Evolutionary conservation across 306 rosid genomes (phyloP), one percentile per base, ranked within the genome.

Genomic region (Lathyrus sativus): DNA sequence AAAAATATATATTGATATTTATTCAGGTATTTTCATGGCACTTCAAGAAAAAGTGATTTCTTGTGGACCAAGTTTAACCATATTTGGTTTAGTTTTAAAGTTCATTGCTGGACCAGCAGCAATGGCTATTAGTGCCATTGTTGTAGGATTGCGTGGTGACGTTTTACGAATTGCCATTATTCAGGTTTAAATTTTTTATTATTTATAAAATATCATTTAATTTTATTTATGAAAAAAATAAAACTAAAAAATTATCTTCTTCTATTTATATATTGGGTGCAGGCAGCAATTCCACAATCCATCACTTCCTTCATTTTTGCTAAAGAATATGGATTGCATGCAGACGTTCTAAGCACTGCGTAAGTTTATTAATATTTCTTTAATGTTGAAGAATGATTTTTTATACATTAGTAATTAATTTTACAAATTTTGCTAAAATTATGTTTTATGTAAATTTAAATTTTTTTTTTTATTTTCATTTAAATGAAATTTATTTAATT

Each of bases 211-310:
- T 10, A 41, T 2, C n/a, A 41, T 9, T 41, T 11, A 10, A 42
- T 10, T 42, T 42, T 42, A 42, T 3, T 42, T 11, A 42, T 42
- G 45, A 42, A 42, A 42, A 11, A 12, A 42, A 11, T 3, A 42
- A 41, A 41, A 41, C 13, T 9, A 63, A 53, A 10, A 0, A 8
- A 48, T 9, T 35, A 46, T 14, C 0, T 22, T 53, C 4, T 45
- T 38, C 24, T 0, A 8, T 9, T 11, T 31, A 1, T 42, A 10
- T 53, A 1, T 41, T 26, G 44, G 18, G 13, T 74, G 86, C 84
- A 92, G 99, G 87, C 99, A 45, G 99, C 99, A 38, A 42, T 93
- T 9, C 99, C 99, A 43, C 99, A 93, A 8, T 93, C 99, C 26
- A 90, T 93, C 54, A 93, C 97, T 4, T 93, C 99, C 29, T 93